These are phyloP conservation scores for Penicillium manginii DNA, from an alignment of 495 filamentous ascomycete species.

Conservation along the genomic window DNA sequence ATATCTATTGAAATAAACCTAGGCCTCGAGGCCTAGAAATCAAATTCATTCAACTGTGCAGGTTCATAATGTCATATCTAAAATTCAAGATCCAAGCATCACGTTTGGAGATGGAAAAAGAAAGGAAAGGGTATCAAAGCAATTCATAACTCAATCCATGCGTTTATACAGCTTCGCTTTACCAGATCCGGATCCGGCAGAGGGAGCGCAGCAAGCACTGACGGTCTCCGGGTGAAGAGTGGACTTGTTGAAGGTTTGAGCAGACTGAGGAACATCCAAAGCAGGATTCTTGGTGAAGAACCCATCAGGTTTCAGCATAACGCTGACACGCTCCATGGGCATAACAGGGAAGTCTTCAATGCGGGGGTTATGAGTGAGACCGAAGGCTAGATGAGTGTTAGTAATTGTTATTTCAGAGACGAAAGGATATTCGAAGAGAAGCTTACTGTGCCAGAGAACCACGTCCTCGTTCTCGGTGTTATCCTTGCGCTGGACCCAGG, in stretches of 20 bases:
- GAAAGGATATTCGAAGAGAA: background rate
- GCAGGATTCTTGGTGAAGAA: conserved; percentile 79
- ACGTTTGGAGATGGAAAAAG: background rate
- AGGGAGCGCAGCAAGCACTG: conserved; percentile 28
- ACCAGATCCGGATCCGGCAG: conserved; percentile 17
- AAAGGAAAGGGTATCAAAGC: conserved; percentile 8
- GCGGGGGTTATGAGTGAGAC: conserved; percentile 63
- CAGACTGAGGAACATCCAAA: conserved; percentile 66
- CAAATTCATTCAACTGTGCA: background rate
- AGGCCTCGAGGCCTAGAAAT: background rate
- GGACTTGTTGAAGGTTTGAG: conserved; percentile 46
- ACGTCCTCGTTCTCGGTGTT: conserved; percentile 55
- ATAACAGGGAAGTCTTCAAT: conserved; percentile 70
- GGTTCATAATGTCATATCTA: conserved; percentile 8
- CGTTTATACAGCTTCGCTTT: conserved; percentile 46
- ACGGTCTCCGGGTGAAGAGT: conserved; percentile 35
- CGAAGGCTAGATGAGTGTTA: conserved; percentile 47
- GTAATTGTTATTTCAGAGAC: conserved; percentile 4
- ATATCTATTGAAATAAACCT: background rate
- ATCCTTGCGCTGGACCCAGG: conserved; percentile 56
- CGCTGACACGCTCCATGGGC: conserved; percentile 63
- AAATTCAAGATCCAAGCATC: background rate
- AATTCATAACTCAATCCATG: conserved; percentile 27
- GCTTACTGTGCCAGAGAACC: conserved; percentile 60
- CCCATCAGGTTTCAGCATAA: conserved; percentile 69